Percentiles rank a stretch among this genome's conserved stretches.
phyloP scores from a whole-genome alignment of 208 protist species.

The Leishmania braziliensis region DNA sequence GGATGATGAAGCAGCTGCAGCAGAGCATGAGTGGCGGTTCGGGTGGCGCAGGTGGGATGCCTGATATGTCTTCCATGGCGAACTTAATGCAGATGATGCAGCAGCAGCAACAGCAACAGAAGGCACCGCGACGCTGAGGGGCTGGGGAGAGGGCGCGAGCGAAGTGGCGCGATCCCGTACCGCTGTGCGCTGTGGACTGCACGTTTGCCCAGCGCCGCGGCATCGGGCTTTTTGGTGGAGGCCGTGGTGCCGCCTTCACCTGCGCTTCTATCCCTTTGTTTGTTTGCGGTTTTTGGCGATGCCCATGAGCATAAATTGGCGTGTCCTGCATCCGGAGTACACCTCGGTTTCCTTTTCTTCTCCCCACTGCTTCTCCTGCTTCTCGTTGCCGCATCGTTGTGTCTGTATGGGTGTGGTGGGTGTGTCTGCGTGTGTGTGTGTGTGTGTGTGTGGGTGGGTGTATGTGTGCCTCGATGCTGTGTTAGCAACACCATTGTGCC shows the following conservation, averaged over 20 bases:
- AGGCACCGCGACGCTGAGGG: slow-evolving; percentile 17
- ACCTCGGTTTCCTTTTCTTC: too few species aligned
- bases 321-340: background rate
- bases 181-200: background rate
- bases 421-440: background rate
- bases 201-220: background rate
- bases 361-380: background rate
- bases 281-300: background rate
- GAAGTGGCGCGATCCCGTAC: background rate
- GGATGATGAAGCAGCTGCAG: slow-evolving; percentile 89
- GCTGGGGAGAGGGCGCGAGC: background rate
- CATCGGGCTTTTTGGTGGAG: background rate
- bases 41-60: slow-evolving; percentile 36
- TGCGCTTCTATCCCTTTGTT: too few species aligned
- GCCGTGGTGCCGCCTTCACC: background rate
- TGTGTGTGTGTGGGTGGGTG: background rate
- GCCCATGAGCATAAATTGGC: too few species aligned
- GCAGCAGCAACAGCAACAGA: slow-evolving; percentile 28
- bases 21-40: slow-evolving; percentile 36
- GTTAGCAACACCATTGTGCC: background rate
- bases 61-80: slow-evolving; percentile 54
- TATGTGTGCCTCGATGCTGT: background rate
- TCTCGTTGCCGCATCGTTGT: background rate
- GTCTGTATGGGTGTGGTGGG: too few species aligned
- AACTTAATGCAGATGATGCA: slow-evolving; percentile 70